A percentile compares a stretch with the other conserved stretches of the same genome.
These are phyloP conservation scores for Pelargonium nanum DNA, from an alignment of 345 rosid genomes.

Conservation along the genomic window DNA sequence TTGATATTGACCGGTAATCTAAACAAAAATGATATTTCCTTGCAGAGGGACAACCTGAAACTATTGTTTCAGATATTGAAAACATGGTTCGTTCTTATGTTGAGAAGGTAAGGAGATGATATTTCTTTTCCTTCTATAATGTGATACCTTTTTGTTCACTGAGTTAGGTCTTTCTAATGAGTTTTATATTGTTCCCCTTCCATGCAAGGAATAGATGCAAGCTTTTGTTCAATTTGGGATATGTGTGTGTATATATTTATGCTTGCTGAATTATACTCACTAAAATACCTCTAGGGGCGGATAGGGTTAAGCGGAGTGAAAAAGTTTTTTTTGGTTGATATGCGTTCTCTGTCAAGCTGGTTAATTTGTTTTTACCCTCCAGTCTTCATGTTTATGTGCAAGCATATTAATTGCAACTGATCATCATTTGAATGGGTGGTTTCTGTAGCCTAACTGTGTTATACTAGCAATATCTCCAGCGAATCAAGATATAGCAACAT, in stretches of 20 bases:
- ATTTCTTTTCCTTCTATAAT: background rate
- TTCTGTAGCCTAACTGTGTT: slow-evolving; percentile 61
- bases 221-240: background rate
- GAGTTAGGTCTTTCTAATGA: background rate
- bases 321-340: too few species aligned
- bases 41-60: slow-evolving; percentile 84
- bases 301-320: too few species aligned
- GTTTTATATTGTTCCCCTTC: background rate
- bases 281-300: too few species aligned
- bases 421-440: background rate
- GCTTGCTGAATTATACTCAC: too few species aligned
- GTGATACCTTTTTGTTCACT: background rate
- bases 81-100: slow-evolving; percentile 68
- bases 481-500: slow-evolving; percentile 84
- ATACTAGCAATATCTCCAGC: slow-evolving; percentile 89
- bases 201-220: background rate
- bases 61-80: slow-evolving; percentile 66
- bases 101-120: slow-evolving; percentile 48
- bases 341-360: background rate
- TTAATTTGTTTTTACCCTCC: background rate
- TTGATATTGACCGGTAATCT: background rate
- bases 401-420: background rate
- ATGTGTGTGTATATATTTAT: too few species aligned
- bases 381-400: background rate
- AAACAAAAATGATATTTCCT: slow-evolving; percentile 8